Evolutionary conservation across 2,329 filamentous ascomycete genomes (phyloP).

Genomic region (Neoascochyta sp.): DNA sequence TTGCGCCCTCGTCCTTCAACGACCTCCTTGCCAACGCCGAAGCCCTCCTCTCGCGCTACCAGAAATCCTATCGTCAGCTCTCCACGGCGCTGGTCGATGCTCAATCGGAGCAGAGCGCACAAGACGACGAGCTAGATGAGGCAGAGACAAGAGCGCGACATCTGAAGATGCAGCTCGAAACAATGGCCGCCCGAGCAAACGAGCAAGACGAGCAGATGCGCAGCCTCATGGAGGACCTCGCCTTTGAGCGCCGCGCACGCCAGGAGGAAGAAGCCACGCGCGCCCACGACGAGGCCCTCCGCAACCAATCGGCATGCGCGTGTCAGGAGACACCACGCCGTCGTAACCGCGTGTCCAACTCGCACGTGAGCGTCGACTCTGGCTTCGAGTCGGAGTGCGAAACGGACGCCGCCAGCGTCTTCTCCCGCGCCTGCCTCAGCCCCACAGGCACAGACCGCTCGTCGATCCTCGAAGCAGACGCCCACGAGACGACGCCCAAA

Average conservation of each 20-base stretch:
- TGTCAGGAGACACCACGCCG: slow-evolving; percentile 19
- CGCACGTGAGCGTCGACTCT: slow-evolving; percentile 48
- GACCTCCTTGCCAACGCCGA: slow-evolving; percentile 56
- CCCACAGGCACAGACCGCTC: slow-evolving; percentile 33
- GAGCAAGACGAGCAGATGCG: slow-evolving; percentile 56
- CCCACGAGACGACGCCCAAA: slow-evolving; percentile 27
- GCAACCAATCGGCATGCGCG: slow-evolving; percentile 17
- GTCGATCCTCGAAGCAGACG: slow-evolving; percentile 35
- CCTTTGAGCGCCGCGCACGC: slow-evolving; percentile 30
- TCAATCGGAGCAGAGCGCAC: slow-evolving; percentile 53
- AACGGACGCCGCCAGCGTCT: slow-evolving; percentile 44
- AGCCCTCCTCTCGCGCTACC: slow-evolving; percentile 52
- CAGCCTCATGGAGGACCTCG: slow-evolving; percentile 32
- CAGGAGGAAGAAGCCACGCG: slow-evolving; percentile 36
- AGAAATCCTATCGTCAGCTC: slow-evolving; percentile 52
- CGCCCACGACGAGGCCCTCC: slow-evolving; percentile 28
- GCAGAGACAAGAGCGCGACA: slow-evolving; percentile 55
- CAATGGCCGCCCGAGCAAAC: slow-evolving; percentile 53
- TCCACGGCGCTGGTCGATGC: slow-evolving; percentile 46
- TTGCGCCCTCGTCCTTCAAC: slow-evolving; percentile 54
- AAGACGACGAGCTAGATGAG: slow-evolving; percentile 60
- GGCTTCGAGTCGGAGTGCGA: slow-evolving; percentile 59
- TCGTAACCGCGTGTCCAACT: slow-evolving; percentile 35
- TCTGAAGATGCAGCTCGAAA: slow-evolving; percentile 59
- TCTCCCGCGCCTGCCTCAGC: slow-evolving; percentile 39